Percentiles rank a stretch among this genome's conserved stretches.
Conservation (phyloP, 139 green algal species). For the Chlamydomonas schloesseri region DNA sequence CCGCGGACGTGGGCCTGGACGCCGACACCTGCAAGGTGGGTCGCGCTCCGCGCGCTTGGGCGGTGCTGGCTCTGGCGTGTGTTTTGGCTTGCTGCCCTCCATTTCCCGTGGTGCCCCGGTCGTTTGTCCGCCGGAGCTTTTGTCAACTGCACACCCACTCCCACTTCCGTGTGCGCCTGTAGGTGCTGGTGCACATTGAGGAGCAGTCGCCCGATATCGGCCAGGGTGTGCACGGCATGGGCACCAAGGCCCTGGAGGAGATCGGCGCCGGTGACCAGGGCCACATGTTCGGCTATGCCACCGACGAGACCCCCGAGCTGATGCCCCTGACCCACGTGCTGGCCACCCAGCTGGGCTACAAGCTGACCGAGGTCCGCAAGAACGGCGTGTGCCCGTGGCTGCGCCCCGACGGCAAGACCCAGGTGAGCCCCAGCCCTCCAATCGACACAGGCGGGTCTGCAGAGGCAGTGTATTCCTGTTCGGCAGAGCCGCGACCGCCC, state of each 20-base stretch:
- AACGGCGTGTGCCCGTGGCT: slow-evolving; percentile 94
- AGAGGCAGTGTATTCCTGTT: no score
- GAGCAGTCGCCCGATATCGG: slow-evolving; percentile 99
- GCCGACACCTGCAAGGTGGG: slow-evolving; percentile 95
- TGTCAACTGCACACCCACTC: no score
- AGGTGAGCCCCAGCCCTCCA: no score
- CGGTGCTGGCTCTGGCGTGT: no score
- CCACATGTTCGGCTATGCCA: slow-evolving; percentile 99
- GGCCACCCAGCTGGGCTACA: slow-evolving; percentile 94
- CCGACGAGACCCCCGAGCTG: slow-evolving; percentile 97
- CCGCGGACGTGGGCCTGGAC: slow-evolving; percentile 95
- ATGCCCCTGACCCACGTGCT: slow-evolving; percentile 99
- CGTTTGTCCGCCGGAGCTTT: no score
- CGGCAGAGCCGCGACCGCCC: no score
- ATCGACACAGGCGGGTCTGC: no score
- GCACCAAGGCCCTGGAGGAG: slow-evolving; percentile 98
- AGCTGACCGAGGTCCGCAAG: slow-evolving; percentile 92
- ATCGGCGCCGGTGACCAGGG: slow-evolving; percentile 99
- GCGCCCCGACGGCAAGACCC: slow-evolving; percentile 98
- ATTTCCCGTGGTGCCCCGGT: neutral
- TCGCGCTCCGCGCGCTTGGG: no score
- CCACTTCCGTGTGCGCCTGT: slow-evolving; percentile 20
- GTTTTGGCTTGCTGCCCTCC: neutral
- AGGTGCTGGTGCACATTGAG: slow-evolving; percentile 98
- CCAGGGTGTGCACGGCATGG: slow-evolving; percentile 98